These are phyloP conservation scores for Baudoinia panamericana DNA, from an alignment of 495 filamentous ascomycete species.

Conservation along the genomic window DNA sequence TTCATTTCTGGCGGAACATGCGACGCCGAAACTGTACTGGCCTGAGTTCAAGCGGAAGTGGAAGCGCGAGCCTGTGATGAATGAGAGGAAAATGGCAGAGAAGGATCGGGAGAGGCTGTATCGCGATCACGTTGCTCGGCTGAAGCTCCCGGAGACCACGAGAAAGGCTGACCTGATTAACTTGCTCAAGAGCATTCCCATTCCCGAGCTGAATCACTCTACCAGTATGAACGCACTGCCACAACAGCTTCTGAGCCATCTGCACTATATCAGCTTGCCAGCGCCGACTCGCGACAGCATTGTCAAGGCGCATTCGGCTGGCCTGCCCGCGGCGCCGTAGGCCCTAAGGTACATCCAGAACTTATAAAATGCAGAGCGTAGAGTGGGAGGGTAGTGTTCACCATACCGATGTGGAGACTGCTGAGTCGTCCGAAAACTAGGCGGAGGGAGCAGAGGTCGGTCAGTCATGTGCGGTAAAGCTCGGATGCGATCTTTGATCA, in stretches of 20 bases:
- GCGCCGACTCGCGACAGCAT: conserved; percentile 55
- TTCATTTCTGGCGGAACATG: conserved; percentile 64
- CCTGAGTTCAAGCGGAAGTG: conserved; percentile 89
- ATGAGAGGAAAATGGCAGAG: conserved; percentile 57
- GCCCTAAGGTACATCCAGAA: too few species aligned
- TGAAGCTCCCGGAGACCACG: conserved; percentile 61
- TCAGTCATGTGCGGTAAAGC: too few species aligned
- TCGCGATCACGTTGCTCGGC: conserved; percentile 66
- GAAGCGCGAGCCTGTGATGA: conserved; percentile 69
- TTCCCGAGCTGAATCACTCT: conserved; percentile 51
- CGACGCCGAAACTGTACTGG: conserved; percentile 89
- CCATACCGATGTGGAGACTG: too few species aligned
- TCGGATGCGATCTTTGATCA: too few species aligned
- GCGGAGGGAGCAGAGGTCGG: too few species aligned
- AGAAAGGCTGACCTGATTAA: conserved; percentile 66
- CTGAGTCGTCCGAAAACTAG: too few species aligned
- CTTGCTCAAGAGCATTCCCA: conserved; percentile 58
- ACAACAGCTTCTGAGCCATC: conserved; percentile 51
- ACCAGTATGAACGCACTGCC: conserved; percentile 55
- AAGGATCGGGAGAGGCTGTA: conserved; percentile 87
- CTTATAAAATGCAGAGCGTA: too few species aligned
- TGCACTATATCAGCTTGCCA: conserved; percentile 72
- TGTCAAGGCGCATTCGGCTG: conserved; percentile 62
- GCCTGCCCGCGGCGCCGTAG: conserved; percentile 54
- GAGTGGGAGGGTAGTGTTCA: too few species aligned